Evolutionary conservation across 2,329 filamentous ascomycete species (phyloP), one percentile per base, ranked within the genome.

Genomic region (Verticillium albo-atrum): DNA sequence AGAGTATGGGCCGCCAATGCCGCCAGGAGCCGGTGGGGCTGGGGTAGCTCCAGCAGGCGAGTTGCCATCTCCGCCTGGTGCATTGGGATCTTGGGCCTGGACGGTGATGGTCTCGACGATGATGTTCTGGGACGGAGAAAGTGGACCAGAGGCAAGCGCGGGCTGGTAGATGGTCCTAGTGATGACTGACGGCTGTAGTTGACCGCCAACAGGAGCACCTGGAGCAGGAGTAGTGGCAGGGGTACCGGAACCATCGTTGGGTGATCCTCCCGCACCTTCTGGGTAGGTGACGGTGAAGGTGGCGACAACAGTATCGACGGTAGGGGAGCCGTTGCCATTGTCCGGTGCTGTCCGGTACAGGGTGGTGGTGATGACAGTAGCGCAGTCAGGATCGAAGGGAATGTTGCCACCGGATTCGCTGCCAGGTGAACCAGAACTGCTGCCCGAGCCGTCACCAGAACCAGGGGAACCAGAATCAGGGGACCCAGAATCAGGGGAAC

Each of bases 271-370:
- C 17, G 54, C 30, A 26, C 50, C 57, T 17, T 56, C 25, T 10
- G 61, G 59, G 28, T 56, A 60, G 1, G 59, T 59, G 54, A 61
- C 50, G 1, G 61, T 62, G 50, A 62, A 58, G n/a, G 61, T 56
- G 23, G 61, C 61, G 20, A 62, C 59, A 9, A 60, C 54, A 1
- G 55, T 51, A 26, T 62, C 58, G 10, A 50, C 58, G 17, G 52
- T 54, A 17, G 52, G 52, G 17, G 25, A 47, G 30, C 32, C 26
- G 37, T 34, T 14, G 54, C 56, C 7, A 12, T 23, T 42, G 17
- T 17, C 32, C 17, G 56, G 20, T 25, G 51, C 47, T 17, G 57
- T 60, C 3, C 37, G 54, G 54, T 47, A 34, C 10, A 61, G 54
- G 3, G 60, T 59, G 25, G 57, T 61, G 23, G 60, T 61, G 54